These are phyloP conservation scores for Zanthoxylum bungeanum DNA, from an alignment of 345 rosid genomes.

Conservation along the genomic window DNA sequence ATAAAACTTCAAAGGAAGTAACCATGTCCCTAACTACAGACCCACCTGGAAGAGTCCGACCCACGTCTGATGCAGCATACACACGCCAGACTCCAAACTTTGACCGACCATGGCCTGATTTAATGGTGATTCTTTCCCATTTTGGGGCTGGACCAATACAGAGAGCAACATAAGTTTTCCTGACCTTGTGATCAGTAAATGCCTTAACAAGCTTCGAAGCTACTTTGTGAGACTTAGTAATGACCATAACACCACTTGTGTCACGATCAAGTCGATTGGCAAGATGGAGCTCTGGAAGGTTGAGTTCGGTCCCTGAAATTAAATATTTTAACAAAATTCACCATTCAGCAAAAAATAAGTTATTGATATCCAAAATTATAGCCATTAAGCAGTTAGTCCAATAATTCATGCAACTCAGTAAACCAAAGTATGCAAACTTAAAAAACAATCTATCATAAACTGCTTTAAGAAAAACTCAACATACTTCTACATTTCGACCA, in stretches of 20 bases:
- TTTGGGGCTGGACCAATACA: constrained; percentile 64
- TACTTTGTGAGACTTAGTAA: constrained; percentile 79
- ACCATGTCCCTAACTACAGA: constrained; percentile 83
- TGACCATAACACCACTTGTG: constrained; percentile 82
- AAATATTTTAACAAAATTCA: constrained; percentile 6
- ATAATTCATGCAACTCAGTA: too few species aligned
- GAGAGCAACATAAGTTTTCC: constrained; percentile 72
- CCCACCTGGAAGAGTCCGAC: constrained; percentile 75
- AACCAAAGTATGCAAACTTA: neutral
- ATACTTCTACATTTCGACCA: too few species aligned
- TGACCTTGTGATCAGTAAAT: constrained; percentile 67
- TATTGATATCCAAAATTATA: neutral
- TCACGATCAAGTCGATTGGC: constrained; percentile 92
- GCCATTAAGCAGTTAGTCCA: neutral
- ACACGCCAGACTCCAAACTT: constrained; percentile 93
- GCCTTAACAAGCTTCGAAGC: constrained; percentile 87
- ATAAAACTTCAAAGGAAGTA: constrained; percentile 68
- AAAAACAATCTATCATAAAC: neutral
- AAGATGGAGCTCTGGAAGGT: constrained; percentile 58
- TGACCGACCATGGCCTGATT: constrained; percentile 93
- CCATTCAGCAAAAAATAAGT: neutral
- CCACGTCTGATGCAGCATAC: constrained; percentile 73
- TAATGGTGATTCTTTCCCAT: constrained; percentile 59
- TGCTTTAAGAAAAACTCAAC: neutral
- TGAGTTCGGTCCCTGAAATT: constrained; percentile 28